phyloP scores from a whole-genome alignment of 352 stramenopile genomes.

The Phytophthora boehmeriae region DNA sequence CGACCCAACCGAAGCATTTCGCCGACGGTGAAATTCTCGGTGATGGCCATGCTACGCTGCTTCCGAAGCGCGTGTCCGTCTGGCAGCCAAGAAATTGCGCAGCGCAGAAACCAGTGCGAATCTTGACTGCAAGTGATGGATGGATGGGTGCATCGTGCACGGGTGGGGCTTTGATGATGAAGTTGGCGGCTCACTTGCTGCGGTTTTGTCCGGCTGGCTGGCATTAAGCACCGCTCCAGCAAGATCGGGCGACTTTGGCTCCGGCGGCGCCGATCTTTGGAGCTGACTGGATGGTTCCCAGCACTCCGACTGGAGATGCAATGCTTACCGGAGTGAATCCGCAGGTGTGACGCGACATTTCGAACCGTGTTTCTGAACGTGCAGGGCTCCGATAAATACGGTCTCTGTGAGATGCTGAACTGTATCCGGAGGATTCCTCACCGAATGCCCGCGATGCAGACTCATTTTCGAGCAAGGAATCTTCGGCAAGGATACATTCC shows the following conservation, averaged over 20 bases:
- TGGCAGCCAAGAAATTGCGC: constrained; percentile 1
- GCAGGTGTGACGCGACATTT: constrained; percentile 31
- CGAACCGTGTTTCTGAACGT: constrained; percentile 23
- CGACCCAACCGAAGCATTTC: neutral
- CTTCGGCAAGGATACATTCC: constrained; percentile 17
- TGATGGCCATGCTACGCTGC: constrained; percentile 12
- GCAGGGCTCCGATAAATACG: constrained; percentile 2
- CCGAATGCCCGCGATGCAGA: constrained; percentile 10
- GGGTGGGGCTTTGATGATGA: constrained; percentile 5
- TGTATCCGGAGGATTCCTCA: constrained; percentile 7
- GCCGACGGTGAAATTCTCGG: constrained; percentile 8
- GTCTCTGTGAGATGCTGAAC: constrained; percentile 26
- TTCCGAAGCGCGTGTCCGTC: constrained; percentile 1
- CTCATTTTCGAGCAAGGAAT: constrained; percentile 12
- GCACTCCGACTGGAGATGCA: constrained; percentile 23
- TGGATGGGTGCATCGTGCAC: constrained; percentile 32
- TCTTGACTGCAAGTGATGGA: constrained; percentile 2
- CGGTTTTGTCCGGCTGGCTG: constrained; percentile 8
- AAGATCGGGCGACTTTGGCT: constrained; percentile 17
- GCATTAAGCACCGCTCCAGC: constrained; percentile 12
- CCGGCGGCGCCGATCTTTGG: neutral
- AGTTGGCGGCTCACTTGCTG: constrained; percentile 4
- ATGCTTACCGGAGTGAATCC: constrained; percentile 14
- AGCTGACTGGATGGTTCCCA: constrained; percentile 20
- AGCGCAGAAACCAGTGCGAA: neutral